A percentile compares a stretch with the other conserved stretches of the same genome.
phyloP scores from a whole-genome alignment of 495 filamentous ascomycete species.

The Melanomma pulvis-pyrius region DNA sequence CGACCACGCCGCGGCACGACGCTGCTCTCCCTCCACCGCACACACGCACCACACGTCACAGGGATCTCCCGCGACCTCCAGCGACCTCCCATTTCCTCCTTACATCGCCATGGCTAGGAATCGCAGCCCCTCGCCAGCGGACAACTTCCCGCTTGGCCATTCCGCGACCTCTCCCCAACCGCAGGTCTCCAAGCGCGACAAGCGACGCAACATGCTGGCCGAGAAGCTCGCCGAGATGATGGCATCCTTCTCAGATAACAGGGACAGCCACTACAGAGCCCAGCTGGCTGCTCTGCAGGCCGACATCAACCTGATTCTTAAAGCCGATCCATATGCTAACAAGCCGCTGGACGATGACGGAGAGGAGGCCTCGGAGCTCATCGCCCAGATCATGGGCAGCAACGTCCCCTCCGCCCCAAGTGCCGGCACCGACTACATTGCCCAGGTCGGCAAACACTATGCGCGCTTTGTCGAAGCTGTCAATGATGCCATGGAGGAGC shows the following conservation, averaged over 20 bases:
- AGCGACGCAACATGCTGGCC: conserved; percentile 74
- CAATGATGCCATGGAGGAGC: conserved; percentile 80
- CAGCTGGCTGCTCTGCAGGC: conserved; percentile 86
- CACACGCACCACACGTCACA: background rate
- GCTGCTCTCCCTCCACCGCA: conserved; percentile 2
- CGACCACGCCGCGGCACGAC: background rate
- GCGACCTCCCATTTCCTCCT: background rate
- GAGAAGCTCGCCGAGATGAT: conserved; percentile 75
- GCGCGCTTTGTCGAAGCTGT: conserved; percentile 78
- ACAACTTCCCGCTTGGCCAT: conserved; percentile 35
- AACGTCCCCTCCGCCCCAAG: conserved; percentile 34
- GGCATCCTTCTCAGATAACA: conserved; percentile 74
- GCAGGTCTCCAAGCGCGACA: conserved; percentile 79
- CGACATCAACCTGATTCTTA: conserved; percentile 83
- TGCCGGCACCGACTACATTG: conserved; percentile 44
- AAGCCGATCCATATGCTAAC: conserved; percentile 75
- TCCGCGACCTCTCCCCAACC: conserved; percentile 47
- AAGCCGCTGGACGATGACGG: conserved; percentile 71
- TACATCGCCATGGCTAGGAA: conserved; percentile 35
- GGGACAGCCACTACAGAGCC: conserved; percentile 81
- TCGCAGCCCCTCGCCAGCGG: conserved; percentile 33
- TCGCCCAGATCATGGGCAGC: conserved; percentile 37
- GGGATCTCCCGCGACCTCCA: background rate
- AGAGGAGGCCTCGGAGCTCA: conserved; percentile 65
- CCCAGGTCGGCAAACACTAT: conserved; percentile 76